Evolutionary conservation across 805 yeast genomes (phyloP), one percentile per base, ranked within the genome.

Genomic region (Saccharomyces jurei): DNA sequence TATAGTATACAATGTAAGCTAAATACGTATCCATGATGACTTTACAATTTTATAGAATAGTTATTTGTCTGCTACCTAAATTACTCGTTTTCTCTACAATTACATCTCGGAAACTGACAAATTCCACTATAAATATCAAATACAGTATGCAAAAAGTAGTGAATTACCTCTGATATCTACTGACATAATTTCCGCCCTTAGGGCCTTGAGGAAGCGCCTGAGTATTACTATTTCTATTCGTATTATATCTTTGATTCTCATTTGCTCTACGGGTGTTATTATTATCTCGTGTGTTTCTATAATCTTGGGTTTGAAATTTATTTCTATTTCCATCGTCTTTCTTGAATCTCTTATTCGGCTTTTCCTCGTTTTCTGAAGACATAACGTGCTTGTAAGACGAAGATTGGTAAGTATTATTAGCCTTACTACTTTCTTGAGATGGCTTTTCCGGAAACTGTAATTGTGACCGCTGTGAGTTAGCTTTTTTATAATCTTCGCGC

Each of bases 191-290:
- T 17, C 53, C 48, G 14, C 54, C 56, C 30, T 57, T 62, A 6
- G 68, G 68, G 0, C 68, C 68, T 41, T 64, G 66, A 6, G 68
- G 68, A 6, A 64, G 46, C 3, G 41, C 48, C 8, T 56, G 56
- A 10, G 50, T 55, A 21, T 54, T 52, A 17, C 52, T 32, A 44
- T 53, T 53, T 36, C 44, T 36, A 21, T 36, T 36, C 31, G 49
- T 49, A 30, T 44, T 22, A 30, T 49, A 55, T 46, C 61, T 57
- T n/a, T 54, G 50, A 22, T 26, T 53, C 1, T 54, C 57, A 21
- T 47, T 52, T 28, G 27, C 9, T 41, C 52, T 52, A 31, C 46
- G 47, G 26, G 55, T 41, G 17, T 10, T 10, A 46, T 11, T 13
- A 4, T 10, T 46, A 9, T 46, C 30, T 28, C 49, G 28, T 28